Evolutionary conservation across 257 asterid genomes (phyloP).

Genomic region (Handroanthus guayacan): DNA sequence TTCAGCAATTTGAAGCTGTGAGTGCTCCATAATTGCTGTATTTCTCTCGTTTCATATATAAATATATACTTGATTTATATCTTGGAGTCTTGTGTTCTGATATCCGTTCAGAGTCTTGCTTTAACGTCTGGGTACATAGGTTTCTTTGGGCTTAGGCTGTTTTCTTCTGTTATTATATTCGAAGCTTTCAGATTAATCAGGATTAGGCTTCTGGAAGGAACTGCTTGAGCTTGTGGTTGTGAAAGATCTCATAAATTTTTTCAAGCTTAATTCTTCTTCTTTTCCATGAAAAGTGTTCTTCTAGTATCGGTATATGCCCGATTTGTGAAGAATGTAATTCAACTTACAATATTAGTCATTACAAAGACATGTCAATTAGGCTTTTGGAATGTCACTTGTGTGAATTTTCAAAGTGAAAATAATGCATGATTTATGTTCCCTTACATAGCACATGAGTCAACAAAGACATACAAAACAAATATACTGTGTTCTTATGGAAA

Average conservation of each 20-base stretch:
- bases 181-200: constrained; percentile 24
- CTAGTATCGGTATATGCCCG: not conserved
- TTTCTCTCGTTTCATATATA: constrained; percentile 2
- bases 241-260: not conserved
- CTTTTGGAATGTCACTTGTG: constrained; percentile 6
- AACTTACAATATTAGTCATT: too few species aligned
- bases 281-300: not conserved
- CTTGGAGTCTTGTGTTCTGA: constrained; percentile 11
- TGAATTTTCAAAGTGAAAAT: not conserved
- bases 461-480: not conserved
- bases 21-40: constrained; percentile 43
- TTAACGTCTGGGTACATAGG: not conserved
- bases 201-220: too few species aligned
- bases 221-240: not conserved
- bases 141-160: not conserved
- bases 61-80: constrained; percentile 8
- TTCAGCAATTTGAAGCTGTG: constrained; percentile 66
- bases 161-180: not conserved
- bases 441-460: not conserved
- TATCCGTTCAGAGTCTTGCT: constrained; percentile 24
- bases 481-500: constrained; percentile 1
- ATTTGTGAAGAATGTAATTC: constrained; percentile 11
- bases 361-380: too few species aligned
- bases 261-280: constrained; percentile 11
- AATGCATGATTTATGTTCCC: not conserved